Percentiles rank a stretch among this genome's conserved stretches.
Conservation (phyloP, 306 rosid genomes). For the Argentina anserina region DNA sequence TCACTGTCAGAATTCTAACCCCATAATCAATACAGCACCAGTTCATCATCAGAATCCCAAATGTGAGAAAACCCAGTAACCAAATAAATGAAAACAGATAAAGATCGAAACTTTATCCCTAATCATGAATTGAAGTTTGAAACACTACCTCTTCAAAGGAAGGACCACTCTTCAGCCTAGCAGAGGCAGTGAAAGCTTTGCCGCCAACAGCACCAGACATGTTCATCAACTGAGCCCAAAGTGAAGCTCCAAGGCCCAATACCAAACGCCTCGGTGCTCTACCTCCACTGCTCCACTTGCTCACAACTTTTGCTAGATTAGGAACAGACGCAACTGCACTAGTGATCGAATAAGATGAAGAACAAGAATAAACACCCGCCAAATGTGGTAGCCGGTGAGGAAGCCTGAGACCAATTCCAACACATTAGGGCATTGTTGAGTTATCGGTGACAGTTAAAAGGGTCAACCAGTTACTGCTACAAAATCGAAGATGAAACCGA, state of each 20-base stretch:
- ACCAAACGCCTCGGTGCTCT: conserved; percentile 53
- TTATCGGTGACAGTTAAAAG: conserved; percentile 3
- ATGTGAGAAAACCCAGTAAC: conserved; percentile 3
- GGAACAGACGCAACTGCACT: conserved; percentile 15
- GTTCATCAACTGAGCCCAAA: conserved; percentile 39
- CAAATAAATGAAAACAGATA: neutral
- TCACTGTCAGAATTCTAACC: neutral
- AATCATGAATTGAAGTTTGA: neutral
- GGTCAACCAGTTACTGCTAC: neutral
- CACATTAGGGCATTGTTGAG: conserved; percentile 38
- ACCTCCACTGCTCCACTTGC: conserved; percentile 27
- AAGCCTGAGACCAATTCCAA: conserved; percentile 40
- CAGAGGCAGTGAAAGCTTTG: conserved; percentile 61
- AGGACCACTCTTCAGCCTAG: conserved; percentile 36
- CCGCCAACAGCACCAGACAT: conserved; percentile 37
- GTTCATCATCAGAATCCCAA: neutral
- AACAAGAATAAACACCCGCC: neutral
- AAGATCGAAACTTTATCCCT: neutral
- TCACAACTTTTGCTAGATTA: conserved; percentile 1
- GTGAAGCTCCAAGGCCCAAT: conserved; percentile 50
- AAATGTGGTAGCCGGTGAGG: conserved; percentile 25
- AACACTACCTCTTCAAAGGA: conserved; percentile 56
- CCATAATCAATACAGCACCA: neutral
- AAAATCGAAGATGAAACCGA: neutral
- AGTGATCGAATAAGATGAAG: conserved; percentile 7